Conservation (phyloP, 805 yeast genomes). For the Ogataea corticis region DNA sequence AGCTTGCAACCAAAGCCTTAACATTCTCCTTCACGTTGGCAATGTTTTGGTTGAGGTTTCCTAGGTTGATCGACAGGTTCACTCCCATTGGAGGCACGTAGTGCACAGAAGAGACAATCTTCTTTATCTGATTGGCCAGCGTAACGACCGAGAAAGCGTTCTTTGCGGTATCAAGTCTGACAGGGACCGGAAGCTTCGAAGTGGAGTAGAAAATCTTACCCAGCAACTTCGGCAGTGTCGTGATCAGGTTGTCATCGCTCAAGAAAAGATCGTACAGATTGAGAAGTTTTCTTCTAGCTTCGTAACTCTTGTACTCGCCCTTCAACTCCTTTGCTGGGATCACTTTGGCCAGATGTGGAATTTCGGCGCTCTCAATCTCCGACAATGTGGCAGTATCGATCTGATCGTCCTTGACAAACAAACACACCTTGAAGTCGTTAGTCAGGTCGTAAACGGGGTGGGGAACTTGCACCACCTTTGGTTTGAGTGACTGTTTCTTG, state of each 20-base stretch:
- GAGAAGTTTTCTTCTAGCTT: constrained; percentile 76
- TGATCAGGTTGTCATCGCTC: constrained; percentile 79
- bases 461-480: constrained; percentile 47
- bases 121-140: constrained; percentile 57
- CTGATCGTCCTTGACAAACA: constrained; percentile 66
- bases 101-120: constrained; percentile 56
- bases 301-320: constrained; percentile 84
- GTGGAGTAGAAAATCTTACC: constrained; percentile 74
- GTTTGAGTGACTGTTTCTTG: constrained; percentile 58
- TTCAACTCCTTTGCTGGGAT: constrained; percentile 74
- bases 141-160: constrained; percentile 45
- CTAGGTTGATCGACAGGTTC: constrained; percentile 65
- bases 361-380: constrained; percentile 45
- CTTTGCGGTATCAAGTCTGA: constrained; percentile 43
- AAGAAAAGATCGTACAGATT: constrained; percentile 73
- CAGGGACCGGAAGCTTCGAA: constrained; percentile 67
- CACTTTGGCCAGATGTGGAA: constrained; percentile 52
- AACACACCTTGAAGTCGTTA: constrained; percentile 53
- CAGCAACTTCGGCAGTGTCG: constrained; percentile 76
- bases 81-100: constrained; percentile 74
- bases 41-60: constrained; percentile 48
- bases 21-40: constrained; percentile 62
- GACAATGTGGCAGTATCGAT: constrained; percentile 45
- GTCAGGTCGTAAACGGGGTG: constrained; percentile 48
- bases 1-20: constrained; percentile 49